phyloP scores from a whole-genome alignment of 1,284 basidiomycete species.

The Tremellales sp. region DNA sequence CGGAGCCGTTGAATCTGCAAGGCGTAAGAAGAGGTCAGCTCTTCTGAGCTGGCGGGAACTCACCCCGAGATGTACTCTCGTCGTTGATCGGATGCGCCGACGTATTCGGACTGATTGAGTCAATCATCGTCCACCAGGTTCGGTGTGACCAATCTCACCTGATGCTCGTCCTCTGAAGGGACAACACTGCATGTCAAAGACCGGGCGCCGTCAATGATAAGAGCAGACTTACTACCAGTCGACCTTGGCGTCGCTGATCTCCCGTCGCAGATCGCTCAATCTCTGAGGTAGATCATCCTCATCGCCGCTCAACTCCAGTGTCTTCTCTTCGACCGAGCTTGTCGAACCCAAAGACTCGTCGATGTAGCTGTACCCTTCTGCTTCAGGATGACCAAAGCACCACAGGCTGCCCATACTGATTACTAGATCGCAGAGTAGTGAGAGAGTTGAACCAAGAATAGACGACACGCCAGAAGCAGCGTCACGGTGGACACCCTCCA shows the following conservation, averaged over 20 bases:
- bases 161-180: conserved; percentile 82
- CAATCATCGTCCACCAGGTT: not conserved
- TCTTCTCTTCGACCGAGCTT: not conserved
- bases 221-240: conserved; percentile 74
- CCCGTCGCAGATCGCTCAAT: conserved; percentile 61
- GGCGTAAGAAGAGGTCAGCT: no score
- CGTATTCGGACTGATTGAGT: conserved; percentile 63
- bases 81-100: conserved; percentile 73
- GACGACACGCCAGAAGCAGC: no score
- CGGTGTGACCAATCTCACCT: conserved; percentile 31
- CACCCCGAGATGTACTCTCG: conserved; percentile 78
- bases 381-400: no score
- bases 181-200: conserved; percentile 55
- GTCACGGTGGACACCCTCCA: not conserved
- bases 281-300: conserved; percentile 49
- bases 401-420: no score
- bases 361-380: no score
- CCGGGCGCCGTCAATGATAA: not conserved
- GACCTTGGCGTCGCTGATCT: conserved; percentile 68
- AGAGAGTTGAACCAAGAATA: no score
- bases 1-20: conserved; percentile 74
- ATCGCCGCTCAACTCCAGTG: not conserved
- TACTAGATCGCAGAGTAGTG: no score
- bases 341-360: no score
- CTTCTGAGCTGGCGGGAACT: conserved; percentile 24